phyloP scores from a whole-genome alignment of 1,139 yeast genomes.

The Zygoascus sp. region DNA sequence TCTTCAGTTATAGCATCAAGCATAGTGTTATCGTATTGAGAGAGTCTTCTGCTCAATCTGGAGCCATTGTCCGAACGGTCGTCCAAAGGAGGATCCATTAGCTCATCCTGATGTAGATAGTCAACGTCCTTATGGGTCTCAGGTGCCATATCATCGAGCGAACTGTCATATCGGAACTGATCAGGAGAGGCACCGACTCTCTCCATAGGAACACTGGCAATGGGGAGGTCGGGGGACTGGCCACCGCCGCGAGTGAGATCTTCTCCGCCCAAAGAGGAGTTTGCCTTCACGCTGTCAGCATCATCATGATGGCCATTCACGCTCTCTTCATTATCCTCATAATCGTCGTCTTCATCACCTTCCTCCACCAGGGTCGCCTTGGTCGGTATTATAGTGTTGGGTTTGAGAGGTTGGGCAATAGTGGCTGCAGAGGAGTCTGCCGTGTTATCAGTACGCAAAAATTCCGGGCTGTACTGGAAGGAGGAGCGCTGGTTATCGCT shows the following conservation, averaged over 20 bases:
- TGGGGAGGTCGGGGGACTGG: not conserved
- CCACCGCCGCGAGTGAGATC: too few species aligned
- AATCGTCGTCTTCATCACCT: slow-evolving; percentile 27
- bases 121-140: not conserved
- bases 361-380: slow-evolving; percentile 32
- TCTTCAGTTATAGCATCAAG: slow-evolving; percentile 11
- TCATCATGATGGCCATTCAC: slow-evolving; percentile 25
- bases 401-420: slow-evolving; percentile 16
- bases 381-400: slow-evolving; percentile 30
- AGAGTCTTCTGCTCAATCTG: slow-evolving; percentile 5
- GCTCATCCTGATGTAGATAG: slow-evolving; percentile 3
- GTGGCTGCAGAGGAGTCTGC: slow-evolving; percentile 8
- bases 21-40: slow-evolving; percentile 10
- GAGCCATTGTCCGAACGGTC: slow-evolving; percentile 1
- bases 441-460: not conserved
- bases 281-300: slow-evolving; percentile 20
- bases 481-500: not conserved
- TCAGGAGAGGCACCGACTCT: not conserved
- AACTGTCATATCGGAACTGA: not conserved
- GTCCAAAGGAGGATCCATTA: not conserved
- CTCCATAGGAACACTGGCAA: not conserved
- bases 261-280: too few species aligned
- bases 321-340: slow-evolving; percentile 16
- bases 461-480: not conserved
- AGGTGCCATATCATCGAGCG: not conserved